Evolutionary conservation across 257 asterid genomes (phyloP).

Genomic region (Solanum piurae): DNA sequence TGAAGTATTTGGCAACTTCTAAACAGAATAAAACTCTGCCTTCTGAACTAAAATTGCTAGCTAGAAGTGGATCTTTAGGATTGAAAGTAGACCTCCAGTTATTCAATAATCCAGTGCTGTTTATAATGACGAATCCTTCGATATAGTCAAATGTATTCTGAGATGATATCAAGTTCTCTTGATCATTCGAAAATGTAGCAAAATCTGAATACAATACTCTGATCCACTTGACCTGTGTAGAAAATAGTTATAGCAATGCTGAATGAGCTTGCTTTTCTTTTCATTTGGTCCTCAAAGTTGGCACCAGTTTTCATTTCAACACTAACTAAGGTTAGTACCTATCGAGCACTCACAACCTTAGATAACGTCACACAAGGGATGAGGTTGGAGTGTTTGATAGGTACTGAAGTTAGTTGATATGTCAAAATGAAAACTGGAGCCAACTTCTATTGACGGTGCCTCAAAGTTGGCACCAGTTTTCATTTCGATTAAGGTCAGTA

Average conservation of each 20-base stretch:
- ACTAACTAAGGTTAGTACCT: background rate
- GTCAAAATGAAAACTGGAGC: background rate
- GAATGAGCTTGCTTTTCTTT: background rate
- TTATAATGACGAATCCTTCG: conserved; percentile 74
- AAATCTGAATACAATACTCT: conserved; percentile 74
- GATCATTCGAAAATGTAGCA: conserved; percentile 50
- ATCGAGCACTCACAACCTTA: background rate
- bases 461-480: background rate
- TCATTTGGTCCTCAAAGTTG: background rate
- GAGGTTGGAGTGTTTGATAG: background rate
- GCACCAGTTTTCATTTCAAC: background rate
- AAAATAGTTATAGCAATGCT: background rate
- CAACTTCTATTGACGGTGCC: background rate
- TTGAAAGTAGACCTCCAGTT: conserved; percentile 80
- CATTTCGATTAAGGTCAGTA: background rate
- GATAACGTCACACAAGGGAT: background rate
- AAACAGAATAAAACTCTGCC: conserved; percentile 66
- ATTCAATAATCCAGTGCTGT: conserved; percentile 60
- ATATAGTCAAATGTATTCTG: conserved; percentile 54
- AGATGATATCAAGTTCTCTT: conserved; percentile 60
- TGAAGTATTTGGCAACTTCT: conserved; percentile 68
- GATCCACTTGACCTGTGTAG: conserved; percentile 76
- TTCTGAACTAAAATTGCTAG: conserved; percentile 56
- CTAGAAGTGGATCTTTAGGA: conserved; percentile 59
- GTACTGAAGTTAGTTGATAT: background rate